Percentiles rank a stretch among this genome's conserved stretches.
phyloP scores from a whole-genome alignment of 345 rosid species.

The Kandelia obovata region DNA sequence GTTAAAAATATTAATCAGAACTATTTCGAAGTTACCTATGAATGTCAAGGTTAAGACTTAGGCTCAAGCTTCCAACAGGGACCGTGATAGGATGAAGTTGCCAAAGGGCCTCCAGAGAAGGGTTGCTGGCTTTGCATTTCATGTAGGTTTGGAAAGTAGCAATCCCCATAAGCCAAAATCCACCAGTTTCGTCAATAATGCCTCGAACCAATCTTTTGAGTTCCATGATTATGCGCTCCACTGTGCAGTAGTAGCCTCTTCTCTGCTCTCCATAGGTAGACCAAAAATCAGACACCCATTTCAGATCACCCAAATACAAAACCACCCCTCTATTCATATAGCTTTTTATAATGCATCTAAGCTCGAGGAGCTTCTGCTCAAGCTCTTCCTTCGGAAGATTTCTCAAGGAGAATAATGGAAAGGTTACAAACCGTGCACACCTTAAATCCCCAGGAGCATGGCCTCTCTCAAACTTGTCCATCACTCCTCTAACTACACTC shows the following conservation, averaged over 20 bases:
- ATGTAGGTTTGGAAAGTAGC: conserved; percentile 52
- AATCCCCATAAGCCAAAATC: conserved; percentile 49
- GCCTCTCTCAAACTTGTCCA: conserved; percentile 52
- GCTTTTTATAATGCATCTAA: conserved; percentile 47
- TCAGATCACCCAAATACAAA: conserved; percentile 61
- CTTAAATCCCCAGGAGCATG: conserved; percentile 41
- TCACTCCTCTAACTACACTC: conserved; percentile 44
- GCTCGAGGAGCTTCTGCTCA: conserved; percentile 52
- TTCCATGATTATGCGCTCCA: conserved; percentile 55
- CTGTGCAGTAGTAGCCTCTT: conserved; percentile 36
- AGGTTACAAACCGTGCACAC: conserved; percentile 42
- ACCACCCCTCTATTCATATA: conserved; percentile 42
- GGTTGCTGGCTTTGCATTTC: conserved; percentile 58
- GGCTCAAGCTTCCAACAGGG: conserved; percentile 51
- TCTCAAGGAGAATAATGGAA: conserved; percentile 50
- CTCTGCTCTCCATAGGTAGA: conserved; percentile 45
- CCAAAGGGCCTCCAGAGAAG: conserved; percentile 57
- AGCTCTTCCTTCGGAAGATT: conserved; percentile 48
- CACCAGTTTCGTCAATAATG: conserved; percentile 28
- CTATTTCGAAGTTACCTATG: conserved; percentile 28
- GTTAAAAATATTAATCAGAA: background rate
- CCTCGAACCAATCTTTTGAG: conserved; percentile 46
- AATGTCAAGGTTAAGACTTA: conserved; percentile 50
- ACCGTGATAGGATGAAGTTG: conserved; percentile 51
- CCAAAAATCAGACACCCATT: conserved; percentile 59